Base-by-base conservation (phyloP, 2,329 filamentous ascomycete genomes). In the Neofusicoccum cordaticola region DNA sequence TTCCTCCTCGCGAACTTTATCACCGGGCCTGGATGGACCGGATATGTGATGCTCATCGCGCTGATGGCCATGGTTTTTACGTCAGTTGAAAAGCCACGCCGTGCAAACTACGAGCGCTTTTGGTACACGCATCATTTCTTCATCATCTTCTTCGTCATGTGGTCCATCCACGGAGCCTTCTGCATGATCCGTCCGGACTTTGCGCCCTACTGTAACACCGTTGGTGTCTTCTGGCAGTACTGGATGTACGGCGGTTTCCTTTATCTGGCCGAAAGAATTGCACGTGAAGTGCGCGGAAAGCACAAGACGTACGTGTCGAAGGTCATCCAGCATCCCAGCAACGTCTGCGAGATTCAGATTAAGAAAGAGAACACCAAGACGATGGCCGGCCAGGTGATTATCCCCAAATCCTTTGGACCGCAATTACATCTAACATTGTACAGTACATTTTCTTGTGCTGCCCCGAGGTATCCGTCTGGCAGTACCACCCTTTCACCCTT, bases 51-150 rank as follows among this genome's bases (percentile, higher is more conserved):
- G 92, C 80, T 95, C 68, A 83, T 90, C 65, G 86, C 88, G 8
- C 80, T 96, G 57, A 92, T 90, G 83, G 87, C 87, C 60, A 95
- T 96, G 84, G 89, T 90, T 2, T 72, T 88, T 31, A 95, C 91
- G 0, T 92, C 90, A 8, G 81, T 90, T 13, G 91, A 94, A 79
- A 91, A 91, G 81, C 86, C 88, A 9, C 85, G 91, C 58, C 87
- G 91, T 62, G 89, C 89, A 67, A 93, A 95, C 80, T 94, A 92
- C 75, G 91, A 94, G 77, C 89, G 91, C 31, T 96, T 95, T 83
- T 96, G 92, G 91, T 93, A 93, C 77, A 92, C 90, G 1, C 91
- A 96, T 78, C 92, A 95, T 80, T 85, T 95, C 75, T 95, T 95
- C 76, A 86, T 94, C 77, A 73, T 94, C 68, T 95, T 95, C 84